A percentile compares a stretch with the other conserved stretches of the same genome.
phyloP scores from a whole-genome alignment of 73 alveolate genomes.

The Paraurostyla sp. region DNA sequence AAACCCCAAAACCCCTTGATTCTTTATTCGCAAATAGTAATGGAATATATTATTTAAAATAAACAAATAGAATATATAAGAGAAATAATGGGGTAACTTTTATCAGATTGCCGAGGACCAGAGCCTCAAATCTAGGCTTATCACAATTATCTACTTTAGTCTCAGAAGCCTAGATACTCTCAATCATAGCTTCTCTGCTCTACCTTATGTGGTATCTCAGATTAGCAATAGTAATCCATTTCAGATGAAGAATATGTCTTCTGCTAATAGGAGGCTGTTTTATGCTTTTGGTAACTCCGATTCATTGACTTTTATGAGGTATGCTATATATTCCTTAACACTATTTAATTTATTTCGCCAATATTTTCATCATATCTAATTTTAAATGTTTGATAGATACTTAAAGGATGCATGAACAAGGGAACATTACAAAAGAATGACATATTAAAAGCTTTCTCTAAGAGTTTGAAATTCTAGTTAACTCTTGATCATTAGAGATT shows the following conservation, averaged over 20 bases:
- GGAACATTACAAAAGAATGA: constrained; percentile 8
- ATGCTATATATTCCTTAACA: neutral
- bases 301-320: constrained; percentile 27
- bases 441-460: neutral
- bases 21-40: too few relatives aligned
- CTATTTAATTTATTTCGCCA: too few relatives aligned
- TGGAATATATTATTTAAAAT: too few relatives aligned
- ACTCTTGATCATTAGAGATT: neutral
- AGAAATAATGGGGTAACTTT: constrained; percentile 50
- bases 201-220: neutral
- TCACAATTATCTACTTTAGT: neutral
- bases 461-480: neutral
- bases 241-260: constrained; percentile 8
- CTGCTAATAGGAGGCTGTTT: constrained; percentile 24
- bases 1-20: too few relatives aligned
- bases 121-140: constrained; percentile 1
- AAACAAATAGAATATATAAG: too few relatives aligned
- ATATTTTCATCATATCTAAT: too few relatives aligned
- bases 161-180: neutral
- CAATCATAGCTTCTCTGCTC: neutral
- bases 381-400: neutral
- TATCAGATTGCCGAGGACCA: neutral
- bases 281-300: constrained; percentile 2
- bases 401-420: neutral
- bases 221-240: neutral